Evolutionary conservation across 768 basidiomycete species (phyloP).

Genomic region (Porpolomopsis calyptriformis): DNA sequence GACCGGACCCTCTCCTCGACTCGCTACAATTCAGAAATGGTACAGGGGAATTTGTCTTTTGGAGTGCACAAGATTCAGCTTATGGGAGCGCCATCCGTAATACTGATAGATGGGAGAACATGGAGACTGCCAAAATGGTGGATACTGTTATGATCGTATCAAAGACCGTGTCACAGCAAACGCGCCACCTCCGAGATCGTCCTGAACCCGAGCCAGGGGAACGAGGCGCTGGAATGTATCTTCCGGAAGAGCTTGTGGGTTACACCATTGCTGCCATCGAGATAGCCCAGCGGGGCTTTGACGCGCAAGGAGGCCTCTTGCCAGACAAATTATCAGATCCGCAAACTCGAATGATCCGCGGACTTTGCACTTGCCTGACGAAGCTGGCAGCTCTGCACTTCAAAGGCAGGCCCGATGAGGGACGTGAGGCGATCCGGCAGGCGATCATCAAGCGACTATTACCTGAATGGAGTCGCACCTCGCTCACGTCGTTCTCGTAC

Average conservation of each 20-base stretch:
- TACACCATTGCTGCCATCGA: conserved; percentile 83
- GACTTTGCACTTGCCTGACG: conserved; percentile 59
- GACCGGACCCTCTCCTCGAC: conserved; percentile 63
- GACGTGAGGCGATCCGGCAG: conserved; percentile 66
- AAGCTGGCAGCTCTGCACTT: conserved; percentile 60
- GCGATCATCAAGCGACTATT: conserved; percentile 82
- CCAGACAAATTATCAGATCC: conserved; percentile 74
- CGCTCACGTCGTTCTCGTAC: conserved; percentile 71
- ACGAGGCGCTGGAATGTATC: conserved; percentile 75
- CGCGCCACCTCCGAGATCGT: conserved; percentile 69
- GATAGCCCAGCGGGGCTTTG: conserved; percentile 63
- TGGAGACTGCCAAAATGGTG: conserved; percentile 69
- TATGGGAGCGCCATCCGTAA: conserved; percentile 48
- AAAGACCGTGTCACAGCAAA: conserved; percentile 75
- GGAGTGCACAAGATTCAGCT: conserved; percentile 72
- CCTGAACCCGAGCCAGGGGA: conserved; percentile 62
- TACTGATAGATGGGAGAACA: conserved; percentile 39
- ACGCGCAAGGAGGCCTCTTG: conserved; percentile 36
- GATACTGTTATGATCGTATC: conserved; percentile 75
- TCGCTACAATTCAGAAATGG: conserved; percentile 67
- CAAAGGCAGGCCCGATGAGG: conserved; percentile 60
- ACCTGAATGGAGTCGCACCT: conserved; percentile 86
- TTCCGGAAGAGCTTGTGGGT: conserved; percentile 84
- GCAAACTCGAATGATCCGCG: conserved; percentile 66
- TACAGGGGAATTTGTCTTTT: conserved; percentile 83